Conservation (phyloP, 345 rosid species). For the Gossypium longicalyx region DNA sequence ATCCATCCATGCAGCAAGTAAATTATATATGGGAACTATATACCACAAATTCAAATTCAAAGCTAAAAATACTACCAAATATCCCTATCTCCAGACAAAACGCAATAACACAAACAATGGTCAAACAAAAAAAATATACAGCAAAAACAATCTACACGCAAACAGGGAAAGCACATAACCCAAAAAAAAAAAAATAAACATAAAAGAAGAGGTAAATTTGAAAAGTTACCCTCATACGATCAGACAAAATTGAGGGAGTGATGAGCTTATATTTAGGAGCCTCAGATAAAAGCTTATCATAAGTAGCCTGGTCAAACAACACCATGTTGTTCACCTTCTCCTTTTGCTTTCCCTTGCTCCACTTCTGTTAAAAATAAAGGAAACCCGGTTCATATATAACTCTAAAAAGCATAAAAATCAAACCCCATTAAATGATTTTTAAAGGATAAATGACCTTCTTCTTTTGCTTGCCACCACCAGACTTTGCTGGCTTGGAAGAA, state of each 20-base stretch:
- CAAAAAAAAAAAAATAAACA: neutral
- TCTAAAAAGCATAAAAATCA: neutral
- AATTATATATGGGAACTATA: no score
- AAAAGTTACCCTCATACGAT: neutral
- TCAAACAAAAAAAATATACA: neutral
- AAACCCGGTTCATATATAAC: neutral
- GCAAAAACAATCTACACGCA: neutral
- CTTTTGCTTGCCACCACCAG: conserved; percentile 83
- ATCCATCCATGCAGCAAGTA: neutral
- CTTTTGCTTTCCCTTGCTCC: conserved; percentile 94
- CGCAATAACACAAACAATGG: neutral
- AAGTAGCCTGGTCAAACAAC: neutral
- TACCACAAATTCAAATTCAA: no score
- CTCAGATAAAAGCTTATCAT: neutral
- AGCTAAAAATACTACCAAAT: neutral
- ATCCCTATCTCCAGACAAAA: neutral
- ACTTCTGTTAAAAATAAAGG: conserved; percentile 43
- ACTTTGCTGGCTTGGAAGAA: conserved; percentile 67
- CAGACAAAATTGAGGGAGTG: neutral
- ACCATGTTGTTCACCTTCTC: conserved; percentile 34
- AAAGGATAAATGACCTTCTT: conserved; percentile 48
- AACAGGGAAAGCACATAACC: neutral
- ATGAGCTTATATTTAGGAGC: conserved; percentile 7
- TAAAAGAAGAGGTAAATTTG: neutral
- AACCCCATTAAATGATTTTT: neutral